Evolutionary conservation across 2,329 filamentous ascomycete species (phyloP), one percentile per base, ranked within the genome.

Genomic region (Pseudonectria foliicola): DNA sequence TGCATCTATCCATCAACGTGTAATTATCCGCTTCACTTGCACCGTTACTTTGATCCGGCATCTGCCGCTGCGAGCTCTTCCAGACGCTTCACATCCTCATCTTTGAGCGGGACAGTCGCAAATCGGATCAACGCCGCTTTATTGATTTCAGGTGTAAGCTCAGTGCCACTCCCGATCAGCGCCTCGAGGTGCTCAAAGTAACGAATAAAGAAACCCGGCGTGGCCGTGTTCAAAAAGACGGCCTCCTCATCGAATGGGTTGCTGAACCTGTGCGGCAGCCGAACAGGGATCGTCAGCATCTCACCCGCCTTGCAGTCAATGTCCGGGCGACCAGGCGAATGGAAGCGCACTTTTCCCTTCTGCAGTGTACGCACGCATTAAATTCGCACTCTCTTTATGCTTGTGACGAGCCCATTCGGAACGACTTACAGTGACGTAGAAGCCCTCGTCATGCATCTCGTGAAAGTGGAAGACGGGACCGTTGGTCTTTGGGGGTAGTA

Each of bases 181-280:
- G 32, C 29, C 27, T 48, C 45, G 6, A 48, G 27, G n/a, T 48
- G 34, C 36, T 48, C 43, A 40, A 48, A 48, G 21, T 48, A 48
- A 6, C 43, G 43, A 8, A 51, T 44, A 25, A 46, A 50, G 38
- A 46, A 51, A 0, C 42, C 45, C 0, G 46, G 46, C 1, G 47
- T 47, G 10, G 39, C 43, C 0, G 46, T 48, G 36, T 51, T 50
- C 29, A 50, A 39, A 25, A 51, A 51, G 2, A 48, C 35, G 6
- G 46, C 46, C 27, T 51, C 46, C 10, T 47, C 45, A 7, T 48
- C 45, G 25, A 48, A 48, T 3, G 48, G 48, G 14, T 51, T 51
- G 38, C 46, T 50, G 29, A 51, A 51, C 29, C 38, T 46, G 34
- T 51, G 48, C 8, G 48, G 45, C 1, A 47, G 40, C 3, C 46